Conservation (phyloP, 2,329 filamentous ascomycete genomes). For the Paradendryphiella salina region DNA sequence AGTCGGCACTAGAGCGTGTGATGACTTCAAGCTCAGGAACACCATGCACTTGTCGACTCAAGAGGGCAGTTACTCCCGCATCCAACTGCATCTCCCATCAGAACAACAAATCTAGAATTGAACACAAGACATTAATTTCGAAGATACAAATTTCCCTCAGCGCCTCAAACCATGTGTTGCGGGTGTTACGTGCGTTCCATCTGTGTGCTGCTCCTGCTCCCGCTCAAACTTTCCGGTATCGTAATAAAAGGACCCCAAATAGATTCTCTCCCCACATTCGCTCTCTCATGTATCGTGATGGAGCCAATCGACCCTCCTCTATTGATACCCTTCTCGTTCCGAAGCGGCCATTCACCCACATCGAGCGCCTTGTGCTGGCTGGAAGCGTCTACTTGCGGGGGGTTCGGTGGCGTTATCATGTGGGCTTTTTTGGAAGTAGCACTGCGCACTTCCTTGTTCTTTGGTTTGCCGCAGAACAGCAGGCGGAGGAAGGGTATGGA, state of each 20-base stretch:
- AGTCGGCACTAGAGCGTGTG: too few relatives aligned
- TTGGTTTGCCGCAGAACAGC: slow-evolving; percentile 41
- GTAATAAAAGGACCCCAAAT: slow-evolving; percentile 43
- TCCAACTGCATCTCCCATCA: background rate
- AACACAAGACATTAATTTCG: background rate
- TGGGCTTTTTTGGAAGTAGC: slow-evolving; percentile 14
- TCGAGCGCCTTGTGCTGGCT: slow-evolving; percentile 25
- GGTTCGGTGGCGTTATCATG: slow-evolving; percentile 21
- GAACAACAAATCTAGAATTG: background rate
- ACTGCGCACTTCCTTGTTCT: slow-evolving; percentile 16
- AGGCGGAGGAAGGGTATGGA: slow-evolving; percentile 52
- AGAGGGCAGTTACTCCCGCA: slow-evolving; percentile 32
- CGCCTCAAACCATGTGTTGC: slow-evolving; percentile 22
- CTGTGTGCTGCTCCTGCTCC: slow-evolving; percentile 25
- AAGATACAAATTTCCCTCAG: background rate
- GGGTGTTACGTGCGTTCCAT: slow-evolving; percentile 19
- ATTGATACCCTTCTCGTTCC: slow-evolving; percentile 8
- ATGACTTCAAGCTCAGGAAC: background rate
- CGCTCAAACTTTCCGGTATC: slow-evolving; percentile 37
- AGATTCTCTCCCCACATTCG: slow-evolving; percentile 19
- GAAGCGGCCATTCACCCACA: slow-evolving; percentile 29
- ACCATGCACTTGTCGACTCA: slow-evolving; percentile 12
- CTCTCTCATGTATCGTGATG: slow-evolving; percentile 11
- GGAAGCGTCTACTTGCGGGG: slow-evolving; percentile 1
- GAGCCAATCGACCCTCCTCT: background rate